Conservation (phyloP, 495 filamentous ascomycete species). For the Neurospora tetrasperma region DNA sequence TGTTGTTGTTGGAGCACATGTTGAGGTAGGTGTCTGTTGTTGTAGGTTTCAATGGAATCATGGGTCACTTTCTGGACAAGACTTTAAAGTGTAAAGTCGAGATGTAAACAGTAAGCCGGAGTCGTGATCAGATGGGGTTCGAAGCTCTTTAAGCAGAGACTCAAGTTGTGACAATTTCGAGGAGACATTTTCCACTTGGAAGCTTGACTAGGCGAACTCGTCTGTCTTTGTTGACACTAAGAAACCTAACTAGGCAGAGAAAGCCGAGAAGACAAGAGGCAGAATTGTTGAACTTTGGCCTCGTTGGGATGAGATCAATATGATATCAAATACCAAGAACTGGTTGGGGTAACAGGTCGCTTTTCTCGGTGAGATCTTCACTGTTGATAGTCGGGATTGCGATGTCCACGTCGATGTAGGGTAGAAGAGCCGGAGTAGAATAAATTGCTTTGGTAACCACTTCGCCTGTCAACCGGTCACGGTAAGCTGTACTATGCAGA, state of each 20-base stretch:
- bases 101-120: background rate
- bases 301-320: background rate
- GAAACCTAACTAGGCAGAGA: background rate
- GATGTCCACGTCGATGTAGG: background rate
- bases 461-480: background rate
- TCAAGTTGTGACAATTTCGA: background rate
- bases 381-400: background rate
- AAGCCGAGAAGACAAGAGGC: background rate
- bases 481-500: background rate
- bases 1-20: conserved; percentile 1
- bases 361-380: background rate
- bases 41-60: background rate
- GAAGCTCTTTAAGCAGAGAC: background rate
- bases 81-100: background rate
- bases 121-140: background rate
- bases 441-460: background rate
- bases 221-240: background rate
- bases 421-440: background rate
- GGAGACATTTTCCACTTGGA: background rate
- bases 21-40: background rate
- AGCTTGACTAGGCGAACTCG: background rate
- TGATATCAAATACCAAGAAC: background rate
- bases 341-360: background rate
- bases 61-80: background rate
- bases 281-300: background rate